Percentiles rank a stretch among this genome's conserved stretches.
These are phyloP conservation scores for Barnettozyma sucrosica DNA, from an alignment of 805 yeast species.

Conservation along the genomic window DNA sequence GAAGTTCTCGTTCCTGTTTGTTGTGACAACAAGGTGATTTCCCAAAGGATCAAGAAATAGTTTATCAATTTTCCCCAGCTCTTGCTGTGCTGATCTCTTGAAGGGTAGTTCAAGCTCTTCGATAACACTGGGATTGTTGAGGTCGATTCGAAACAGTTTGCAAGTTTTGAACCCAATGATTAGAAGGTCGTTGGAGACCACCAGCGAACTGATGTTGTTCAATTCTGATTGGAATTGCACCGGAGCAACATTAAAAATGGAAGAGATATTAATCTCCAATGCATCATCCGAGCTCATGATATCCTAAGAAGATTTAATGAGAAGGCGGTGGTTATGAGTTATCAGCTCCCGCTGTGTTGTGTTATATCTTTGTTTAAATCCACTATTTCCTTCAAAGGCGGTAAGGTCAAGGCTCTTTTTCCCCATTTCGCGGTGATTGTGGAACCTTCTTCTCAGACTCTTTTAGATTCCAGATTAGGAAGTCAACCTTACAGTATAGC, in stretches of 20 bases:
- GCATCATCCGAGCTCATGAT: neutral
- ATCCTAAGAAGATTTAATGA: neutral
- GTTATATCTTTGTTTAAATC: neutral
- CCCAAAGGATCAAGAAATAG: constrained; percentile 49
- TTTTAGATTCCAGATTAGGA: constrained; percentile 8
- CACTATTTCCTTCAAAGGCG: neutral
- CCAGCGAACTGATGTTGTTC: constrained; percentile 41
- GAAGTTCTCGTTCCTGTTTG: constrained; percentile 40
- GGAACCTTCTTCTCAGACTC: no score
- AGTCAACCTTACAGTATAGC: constrained; percentile 4
- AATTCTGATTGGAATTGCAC: constrained; percentile 50
- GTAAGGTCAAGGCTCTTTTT: neutral
- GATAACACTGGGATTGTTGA: constrained; percentile 59
- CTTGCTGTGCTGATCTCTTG: constrained; percentile 22
- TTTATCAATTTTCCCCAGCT: constrained; percentile 27
- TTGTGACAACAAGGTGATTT: constrained; percentile 44
- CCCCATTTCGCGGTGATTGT: neutral
- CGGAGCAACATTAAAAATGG: constrained; percentile 28
- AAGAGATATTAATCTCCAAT: constrained; percentile 1
- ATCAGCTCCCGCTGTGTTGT: neutral
- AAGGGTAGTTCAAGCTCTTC: constrained; percentile 33
- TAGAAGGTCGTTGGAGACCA: constrained; percentile 50
- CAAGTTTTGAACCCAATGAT: constrained; percentile 49
- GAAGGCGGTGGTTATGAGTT: neutral
- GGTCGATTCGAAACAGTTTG: constrained; percentile 54